phyloP scores from a whole-genome alignment of 352 stramenopile genomes.

The Phytophthora aleatoria region DNA sequence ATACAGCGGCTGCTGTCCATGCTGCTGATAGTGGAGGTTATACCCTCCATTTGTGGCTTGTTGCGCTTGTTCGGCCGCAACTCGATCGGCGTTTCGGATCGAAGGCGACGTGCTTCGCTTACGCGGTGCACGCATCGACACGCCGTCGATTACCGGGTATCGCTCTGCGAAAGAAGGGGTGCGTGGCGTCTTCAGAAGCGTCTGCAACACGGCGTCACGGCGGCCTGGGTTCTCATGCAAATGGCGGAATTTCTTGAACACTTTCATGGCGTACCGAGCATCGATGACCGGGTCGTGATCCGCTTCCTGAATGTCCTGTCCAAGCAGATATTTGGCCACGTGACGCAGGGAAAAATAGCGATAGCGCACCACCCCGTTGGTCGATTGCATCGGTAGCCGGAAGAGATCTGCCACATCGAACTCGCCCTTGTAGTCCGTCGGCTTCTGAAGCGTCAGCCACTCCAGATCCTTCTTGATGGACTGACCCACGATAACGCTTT shows the following conservation, averaged over 20 bases:
- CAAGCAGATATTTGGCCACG: conserved; percentile 83
- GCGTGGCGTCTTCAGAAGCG: conserved; percentile 78
- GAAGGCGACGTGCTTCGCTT: conserved; percentile 58
- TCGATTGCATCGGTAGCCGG: conserved; percentile 74
- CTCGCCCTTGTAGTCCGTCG: conserved; percentile 84
- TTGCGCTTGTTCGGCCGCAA: conserved; percentile 33
- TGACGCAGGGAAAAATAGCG: conserved; percentile 87
- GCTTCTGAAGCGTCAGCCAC: conserved; percentile 87
- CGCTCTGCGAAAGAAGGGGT: conserved; percentile 85
- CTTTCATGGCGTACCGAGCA: conserved; percentile 89
- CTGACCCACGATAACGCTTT: conserved; percentile 92
- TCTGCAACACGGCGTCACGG: conserved; percentile 84
- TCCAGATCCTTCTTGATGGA: conserved; percentile 94
- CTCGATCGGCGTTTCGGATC: conserved; percentile 37
- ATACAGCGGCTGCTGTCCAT: conserved; percentile 33
- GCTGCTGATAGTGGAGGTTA: conserved; percentile 27
- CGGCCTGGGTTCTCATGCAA: conserved; percentile 76
- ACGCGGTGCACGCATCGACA: conserved; percentile 73
- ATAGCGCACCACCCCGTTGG: conserved; percentile 78
- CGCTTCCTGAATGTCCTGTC: conserved; percentile 81
- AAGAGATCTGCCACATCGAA: conserved; percentile 89
- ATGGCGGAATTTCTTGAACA: conserved; percentile 87
- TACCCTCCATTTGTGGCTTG: conserved; percentile 24
- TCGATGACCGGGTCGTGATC: conserved; percentile 89
- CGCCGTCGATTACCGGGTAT: conserved; percentile 84